Percentiles rank a stretch among this genome's conserved stretches.
Evolutionary conservation across 2,329 filamentous ascomycete genomes (phyloP).

Genomic region (Ascocoryne sarcoides): DNA sequence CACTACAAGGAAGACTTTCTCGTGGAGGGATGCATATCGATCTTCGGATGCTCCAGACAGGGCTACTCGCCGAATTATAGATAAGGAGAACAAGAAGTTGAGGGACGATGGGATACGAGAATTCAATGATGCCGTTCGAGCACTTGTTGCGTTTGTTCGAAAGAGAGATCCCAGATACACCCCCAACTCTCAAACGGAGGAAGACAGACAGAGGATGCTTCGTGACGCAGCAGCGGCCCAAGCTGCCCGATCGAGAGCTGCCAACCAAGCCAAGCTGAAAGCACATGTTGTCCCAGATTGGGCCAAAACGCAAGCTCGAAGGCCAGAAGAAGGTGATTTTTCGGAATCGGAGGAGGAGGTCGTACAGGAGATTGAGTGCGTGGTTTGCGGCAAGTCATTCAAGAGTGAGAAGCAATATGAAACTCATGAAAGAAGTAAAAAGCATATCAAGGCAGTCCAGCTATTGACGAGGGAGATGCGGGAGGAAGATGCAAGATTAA

Average conservation of each 20-base stretch:
- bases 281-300: slow-evolving; percentile 64
- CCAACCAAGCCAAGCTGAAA: slow-evolving; percentile 66
- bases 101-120: slow-evolving; percentile 76
- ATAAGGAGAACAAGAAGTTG: slow-evolving; percentile 84
- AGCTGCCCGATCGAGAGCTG: slow-evolving; percentile 72
- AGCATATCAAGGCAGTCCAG: slow-evolving; percentile 80
- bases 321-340: slow-evolving; percentile 48
- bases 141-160: slow-evolving; percentile 77
- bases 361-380: slow-evolving; percentile 59
- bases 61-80: slow-evolving; percentile 72
- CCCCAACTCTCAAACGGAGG: slow-evolving; percentile 67
- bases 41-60: slow-evolving; percentile 83
- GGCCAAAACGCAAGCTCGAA: slow-evolving; percentile 48
- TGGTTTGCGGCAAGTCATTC: slow-evolving; percentile 71
- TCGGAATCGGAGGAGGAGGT: slow-evolving; percentile 42
- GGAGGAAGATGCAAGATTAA: slow-evolving; percentile 60
- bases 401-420: slow-evolving; percentile 88
- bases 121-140: slow-evolving; percentile 86
- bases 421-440: slow-evolving; percentile 92
- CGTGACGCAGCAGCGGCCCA: slow-evolving; percentile 76
- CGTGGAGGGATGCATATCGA: slow-evolving; percentile 82
- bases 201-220: slow-evolving; percentile 68
- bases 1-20: slow-evolving; percentile 73
- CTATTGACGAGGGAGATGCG: slow-evolving; percentile 75
- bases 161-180: slow-evolving; percentile 86